Percentiles rank a stretch among this genome's conserved stretches.
These are phyloP conservation scores for Wickerhamiella lipophila DNA, from an alignment of 805 yeast species.

Conservation along the genomic window DNA sequence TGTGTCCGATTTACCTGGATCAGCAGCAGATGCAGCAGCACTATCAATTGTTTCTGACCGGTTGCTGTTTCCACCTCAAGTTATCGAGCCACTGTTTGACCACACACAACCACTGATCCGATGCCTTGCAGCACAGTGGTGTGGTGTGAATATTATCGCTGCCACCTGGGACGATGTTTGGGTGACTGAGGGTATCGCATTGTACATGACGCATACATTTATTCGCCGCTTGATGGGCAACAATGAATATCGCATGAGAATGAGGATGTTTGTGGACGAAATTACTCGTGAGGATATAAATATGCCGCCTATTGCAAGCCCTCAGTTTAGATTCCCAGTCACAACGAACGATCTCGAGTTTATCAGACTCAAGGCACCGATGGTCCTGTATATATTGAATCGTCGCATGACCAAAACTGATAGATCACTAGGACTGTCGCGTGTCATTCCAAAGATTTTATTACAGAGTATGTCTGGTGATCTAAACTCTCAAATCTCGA, in stretches of 20 bases:
- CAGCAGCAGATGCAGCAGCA: constrained; percentile 59
- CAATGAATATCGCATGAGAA: constrained; percentile 64
- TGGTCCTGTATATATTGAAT: constrained; percentile 73
- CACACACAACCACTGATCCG: constrained; percentile 56
- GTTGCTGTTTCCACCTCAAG: constrained; percentile 55
- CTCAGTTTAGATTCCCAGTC: constrained; percentile 53
- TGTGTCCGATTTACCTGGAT: constrained; percentile 29
- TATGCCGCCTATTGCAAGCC: constrained; percentile 68
- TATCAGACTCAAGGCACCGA: constrained; percentile 67
- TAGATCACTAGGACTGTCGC: constrained; percentile 77
- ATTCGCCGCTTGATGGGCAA: constrained; percentile 61
- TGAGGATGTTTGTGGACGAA: constrained; percentile 50
- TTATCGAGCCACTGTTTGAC: constrained; percentile 65
- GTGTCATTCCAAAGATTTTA: constrained; percentile 84
- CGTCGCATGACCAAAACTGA: constrained; percentile 93
- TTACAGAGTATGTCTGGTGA: constrained; percentile 95
- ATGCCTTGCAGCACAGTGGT: constrained; percentile 79
- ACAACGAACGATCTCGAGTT: constrained; percentile 51
- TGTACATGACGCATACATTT: constrained; percentile 68
- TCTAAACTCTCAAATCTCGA: constrained; percentile 59
- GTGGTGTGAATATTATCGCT: constrained; percentile 84
- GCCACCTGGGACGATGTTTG: constrained; percentile 66
- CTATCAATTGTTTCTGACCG: constrained; percentile 48
- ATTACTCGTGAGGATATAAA: constrained; percentile 67
- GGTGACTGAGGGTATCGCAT: constrained; percentile 78